phyloP scores from a whole-genome alignment of 1,139 yeast species.

The Protomyces inundatus region DNA sequence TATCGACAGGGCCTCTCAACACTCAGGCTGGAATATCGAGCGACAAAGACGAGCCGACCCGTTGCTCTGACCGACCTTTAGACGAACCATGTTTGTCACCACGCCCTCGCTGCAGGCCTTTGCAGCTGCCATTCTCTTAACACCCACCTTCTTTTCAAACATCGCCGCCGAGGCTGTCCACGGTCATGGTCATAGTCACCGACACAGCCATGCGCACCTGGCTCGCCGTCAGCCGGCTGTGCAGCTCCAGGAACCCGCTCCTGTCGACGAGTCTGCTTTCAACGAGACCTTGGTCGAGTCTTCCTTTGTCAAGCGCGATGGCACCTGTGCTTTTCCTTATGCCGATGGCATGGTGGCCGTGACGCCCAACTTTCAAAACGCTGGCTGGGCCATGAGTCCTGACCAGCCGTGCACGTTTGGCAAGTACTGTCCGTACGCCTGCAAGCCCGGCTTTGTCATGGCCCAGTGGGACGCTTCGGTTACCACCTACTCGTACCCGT shows the following conservation, averaged over 20 bases:
- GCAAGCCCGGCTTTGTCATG: conserved; percentile 94
- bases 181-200: background rate
- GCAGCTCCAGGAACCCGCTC: background rate
- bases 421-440: conserved; percentile 89
- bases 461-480: conserved; percentile 90
- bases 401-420: conserved; percentile 82
- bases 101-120: background rate
- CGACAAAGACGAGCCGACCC: too few relatives aligned
- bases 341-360: conserved; percentile 63
- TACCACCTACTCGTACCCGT: conserved; percentile 75
- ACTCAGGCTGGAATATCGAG: too few relatives aligned
- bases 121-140: background rate
- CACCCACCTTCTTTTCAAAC: background rate
- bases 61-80: too few relatives aligned
- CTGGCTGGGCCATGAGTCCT: conserved; percentile 82
- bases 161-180: background rate
- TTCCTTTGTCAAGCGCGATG: conserved; percentile 1
- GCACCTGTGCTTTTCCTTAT: conserved; percentile 49
- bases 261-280: background rate
- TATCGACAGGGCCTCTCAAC: background rate
- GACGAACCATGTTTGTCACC: background rate
- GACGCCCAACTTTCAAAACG: conserved; percentile 42
- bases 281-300: conserved; percentile 4
- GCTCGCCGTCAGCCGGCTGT: background rate
- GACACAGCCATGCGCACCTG: conserved; percentile 9